Evolutionary conservation across 306 rosid genomes (phyloP).

Genomic region (Astragalus membranaceus): DNA sequence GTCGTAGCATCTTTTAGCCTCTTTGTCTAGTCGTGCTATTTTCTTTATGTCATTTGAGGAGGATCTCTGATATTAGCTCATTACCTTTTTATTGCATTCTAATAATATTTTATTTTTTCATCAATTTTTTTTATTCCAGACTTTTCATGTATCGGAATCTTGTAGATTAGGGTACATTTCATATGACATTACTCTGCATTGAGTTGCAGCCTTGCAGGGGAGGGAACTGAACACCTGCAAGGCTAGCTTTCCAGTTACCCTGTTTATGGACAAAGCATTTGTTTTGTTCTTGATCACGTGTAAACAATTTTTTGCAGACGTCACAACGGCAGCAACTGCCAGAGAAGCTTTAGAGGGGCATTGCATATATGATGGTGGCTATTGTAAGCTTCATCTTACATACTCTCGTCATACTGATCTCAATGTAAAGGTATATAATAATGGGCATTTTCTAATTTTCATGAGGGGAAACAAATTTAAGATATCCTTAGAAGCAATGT

Average conservation of each 20-base stretch:
- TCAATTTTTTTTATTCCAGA: not conserved
- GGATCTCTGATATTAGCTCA: not conserved
- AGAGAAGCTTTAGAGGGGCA: constrained; percentile 93
- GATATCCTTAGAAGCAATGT: constrained; percentile 51
- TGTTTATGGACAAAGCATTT: not conserved
- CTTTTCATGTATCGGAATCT: not conserved
- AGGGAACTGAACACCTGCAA: not conserved
- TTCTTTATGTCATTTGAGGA: not conserved
- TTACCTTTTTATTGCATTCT: not conserved
- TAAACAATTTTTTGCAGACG: constrained; percentile 32
- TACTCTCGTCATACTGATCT: constrained; percentile 99
- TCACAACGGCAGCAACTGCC: constrained; percentile 63
- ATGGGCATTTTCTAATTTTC: constrained; percentile 51
- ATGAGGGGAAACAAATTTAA: constrained; percentile 42
- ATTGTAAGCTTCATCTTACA: constrained; percentile 99
- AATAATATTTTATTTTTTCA: not conserved
- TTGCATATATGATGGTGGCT: constrained; percentile 99
- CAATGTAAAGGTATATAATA: constrained; percentile 96
- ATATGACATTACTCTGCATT: not conserved
- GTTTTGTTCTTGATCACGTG: not conserved
- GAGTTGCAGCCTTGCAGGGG: not conserved
- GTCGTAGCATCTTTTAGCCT: not conserved
- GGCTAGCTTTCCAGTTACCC: not conserved
- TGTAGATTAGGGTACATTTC: not conserved
- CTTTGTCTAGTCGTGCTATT: not conserved